Conservation (phyloP, 768 basidiomycete species). For the Tylopilus plumbeoviolaceoides region DNA sequence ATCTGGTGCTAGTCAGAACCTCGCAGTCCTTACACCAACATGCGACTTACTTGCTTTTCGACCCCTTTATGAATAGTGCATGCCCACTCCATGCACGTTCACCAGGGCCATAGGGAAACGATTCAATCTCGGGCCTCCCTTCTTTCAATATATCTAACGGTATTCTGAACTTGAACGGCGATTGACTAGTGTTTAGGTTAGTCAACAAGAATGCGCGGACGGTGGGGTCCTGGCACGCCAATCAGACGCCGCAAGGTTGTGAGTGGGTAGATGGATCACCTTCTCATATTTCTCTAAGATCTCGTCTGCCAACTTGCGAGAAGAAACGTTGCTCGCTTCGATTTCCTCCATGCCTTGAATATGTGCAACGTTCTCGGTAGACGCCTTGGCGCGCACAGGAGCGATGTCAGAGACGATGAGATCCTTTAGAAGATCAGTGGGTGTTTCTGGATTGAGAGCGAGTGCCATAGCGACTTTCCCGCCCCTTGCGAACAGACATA, state of each 20-base stretch:
- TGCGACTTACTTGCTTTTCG: slow-evolving; percentile 59
- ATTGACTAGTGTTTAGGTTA: slow-evolving; percentile 50
- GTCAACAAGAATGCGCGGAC: slow-evolving; percentile 84
- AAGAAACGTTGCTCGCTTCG: slow-evolving; percentile 52
- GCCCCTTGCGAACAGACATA: slow-evolving; percentile 51
- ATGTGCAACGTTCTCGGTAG: slow-evolving; percentile 62
- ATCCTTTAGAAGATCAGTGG: slow-evolving; percentile 41
- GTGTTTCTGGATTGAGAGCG: slow-evolving; percentile 46
- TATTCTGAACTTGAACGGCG: slow-evolving; percentile 60
- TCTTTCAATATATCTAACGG: slow-evolving; percentile 64
- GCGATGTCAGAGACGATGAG: slow-evolving; percentile 83
- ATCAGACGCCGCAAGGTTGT: slow-evolving; percentile 2
- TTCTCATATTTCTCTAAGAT: slow-evolving; percentile 60
- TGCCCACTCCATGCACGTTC: slow-evolving; percentile 53
- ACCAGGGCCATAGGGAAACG: slow-evolving; percentile 68
- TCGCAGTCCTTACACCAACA: background rate
- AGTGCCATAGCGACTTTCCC: slow-evolving; percentile 79
- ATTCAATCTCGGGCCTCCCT: slow-evolving; percentile 64
- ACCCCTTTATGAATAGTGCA: slow-evolving; percentile 74
- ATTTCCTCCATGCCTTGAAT: slow-evolving; percentile 71
- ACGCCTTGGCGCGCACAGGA: slow-evolving; percentile 56
- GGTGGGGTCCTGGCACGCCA: slow-evolving; percentile 52
- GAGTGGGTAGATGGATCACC: slow-evolving; percentile 35
- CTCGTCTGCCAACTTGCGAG: slow-evolving; percentile 65
- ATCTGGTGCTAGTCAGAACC: slow-evolving; percentile 38